Percentiles rank a stretch among this genome's conserved stretches.
These are phyloP conservation scores for Tricholoma sp. DNA, from an alignment of 768 basidiomycete species.

Conservation along the genomic window DNA sequence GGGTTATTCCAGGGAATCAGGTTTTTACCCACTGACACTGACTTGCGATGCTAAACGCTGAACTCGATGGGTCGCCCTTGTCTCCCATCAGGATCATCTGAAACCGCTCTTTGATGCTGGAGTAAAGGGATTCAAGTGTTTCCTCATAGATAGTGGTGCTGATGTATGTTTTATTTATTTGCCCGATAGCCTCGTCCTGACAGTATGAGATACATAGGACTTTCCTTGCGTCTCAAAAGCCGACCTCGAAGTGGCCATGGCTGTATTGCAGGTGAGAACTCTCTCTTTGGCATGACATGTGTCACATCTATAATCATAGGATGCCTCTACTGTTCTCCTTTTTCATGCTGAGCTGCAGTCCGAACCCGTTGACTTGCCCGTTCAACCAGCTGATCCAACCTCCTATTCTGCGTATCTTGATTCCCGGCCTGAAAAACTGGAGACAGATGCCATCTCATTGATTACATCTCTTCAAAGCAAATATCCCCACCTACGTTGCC, in stretches of 20 bases:
- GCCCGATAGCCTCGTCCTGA: conserved; percentile 1
- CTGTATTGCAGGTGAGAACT: conserved; percentile 57
- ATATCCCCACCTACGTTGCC: conserved; percentile 71
- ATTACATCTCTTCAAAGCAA: conserved; percentile 60
- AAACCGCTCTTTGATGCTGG: conserved; percentile 72
- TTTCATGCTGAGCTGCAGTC: conserved; percentile 89
- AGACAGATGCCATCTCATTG: conserved; percentile 75
- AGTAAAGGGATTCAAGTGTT: conserved; percentile 96
- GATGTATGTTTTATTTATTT: conserved; percentile 46
- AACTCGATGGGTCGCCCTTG: not conserved
- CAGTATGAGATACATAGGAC: conserved; percentile 51
- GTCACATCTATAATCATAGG: conserved; percentile 32
- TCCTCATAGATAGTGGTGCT: conserved; percentile 93
- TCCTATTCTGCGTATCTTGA: conserved; percentile 77
- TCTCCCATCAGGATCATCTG: conserved; percentile 53
- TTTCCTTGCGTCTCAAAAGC: conserved; percentile 80
- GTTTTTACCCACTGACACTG: conserved; percentile 29
- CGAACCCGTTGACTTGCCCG: conserved; percentile 7
- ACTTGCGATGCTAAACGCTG: not conserved
- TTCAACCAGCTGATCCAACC: conserved; percentile 32
- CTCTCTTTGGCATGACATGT: conserved; percentile 2
- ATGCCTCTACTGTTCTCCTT: conserved; percentile 64
- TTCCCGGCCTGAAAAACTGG: conserved; percentile 82
- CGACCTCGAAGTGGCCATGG: conserved; percentile 70
- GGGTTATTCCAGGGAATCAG: conserved; percentile 89